Evolutionary conservation across 768 basidiomycete species (phyloP).

Genomic region (Suillus cothurnatus): DNA sequence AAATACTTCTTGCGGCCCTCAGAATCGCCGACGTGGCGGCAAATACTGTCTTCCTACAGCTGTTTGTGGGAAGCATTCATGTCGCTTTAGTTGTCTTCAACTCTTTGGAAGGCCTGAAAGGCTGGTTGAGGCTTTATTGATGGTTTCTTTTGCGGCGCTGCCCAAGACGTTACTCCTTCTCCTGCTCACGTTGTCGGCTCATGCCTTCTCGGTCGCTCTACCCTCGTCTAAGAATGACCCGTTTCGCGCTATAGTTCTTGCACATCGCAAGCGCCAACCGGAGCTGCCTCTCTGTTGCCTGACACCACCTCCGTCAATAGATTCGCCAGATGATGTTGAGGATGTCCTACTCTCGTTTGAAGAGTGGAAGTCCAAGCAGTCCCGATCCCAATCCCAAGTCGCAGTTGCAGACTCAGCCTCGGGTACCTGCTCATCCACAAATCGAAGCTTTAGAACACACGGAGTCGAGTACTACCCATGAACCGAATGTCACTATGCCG

Average conservation of each 20-base stretch:
- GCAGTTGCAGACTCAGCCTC: constrained; percentile 27
- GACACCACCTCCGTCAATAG: constrained; percentile 43
- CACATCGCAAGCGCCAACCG: constrained; percentile 44
- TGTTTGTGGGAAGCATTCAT: background rate
- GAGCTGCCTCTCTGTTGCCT: constrained; percentile 71
- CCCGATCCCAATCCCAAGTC: constrained; percentile 39
- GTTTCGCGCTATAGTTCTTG: constrained; percentile 57
- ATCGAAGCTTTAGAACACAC: constrained; percentile 13
- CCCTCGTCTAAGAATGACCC: constrained; percentile 54
- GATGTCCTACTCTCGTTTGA: constrained; percentile 79
- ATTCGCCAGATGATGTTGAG: constrained; percentile 50
- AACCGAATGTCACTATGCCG: constrained; percentile 16
- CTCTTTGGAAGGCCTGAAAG: background rate
- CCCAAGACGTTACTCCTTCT: constrained; percentile 39
- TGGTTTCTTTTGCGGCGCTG: constrained; percentile 27
- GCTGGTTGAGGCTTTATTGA: constrained; percentile 3
- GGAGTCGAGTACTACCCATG: constrained; percentile 7
- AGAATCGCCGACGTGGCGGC: background rate
- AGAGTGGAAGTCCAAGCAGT: constrained; percentile 82
- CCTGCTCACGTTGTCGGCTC: constrained; percentile 38
- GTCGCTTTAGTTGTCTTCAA: background rate
- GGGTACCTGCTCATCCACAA: constrained; percentile 19
- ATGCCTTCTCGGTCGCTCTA: constrained; percentile 29
- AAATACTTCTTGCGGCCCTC: background rate
- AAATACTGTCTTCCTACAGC: background rate